Base-by-base conservation (phyloP, 257 asterid species). In the Penstemon eatonii region DNA sequence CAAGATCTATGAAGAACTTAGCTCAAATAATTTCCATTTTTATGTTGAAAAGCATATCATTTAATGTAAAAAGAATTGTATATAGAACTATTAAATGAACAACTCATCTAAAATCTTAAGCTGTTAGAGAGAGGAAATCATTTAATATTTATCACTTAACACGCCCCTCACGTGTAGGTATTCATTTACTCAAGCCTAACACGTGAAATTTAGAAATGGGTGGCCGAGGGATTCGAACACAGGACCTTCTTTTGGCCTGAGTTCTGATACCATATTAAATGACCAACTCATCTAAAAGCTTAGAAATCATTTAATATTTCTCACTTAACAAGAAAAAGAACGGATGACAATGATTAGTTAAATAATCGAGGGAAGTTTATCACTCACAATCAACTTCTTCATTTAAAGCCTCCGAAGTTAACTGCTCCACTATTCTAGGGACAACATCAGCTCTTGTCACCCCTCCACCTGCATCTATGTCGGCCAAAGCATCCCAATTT, bases 401-500 rank as follows among this genome's bases (percentile, higher is more conserved):
- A 71, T 91, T 94, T 73, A 83, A 79, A 77, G 99, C 95, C 85
- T 94, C 99, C 39, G 96, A 73, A 60, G 90, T 84, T 70, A 94
- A 82, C 62, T 85, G 83, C 68, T 89, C 96, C 41, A 94, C 89
- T 71, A 91, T 90, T 82, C 86, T 80, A 59, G 99, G 99, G 61
- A 91, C 95, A 67, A 94, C 99, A 76, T 94, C 99, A 84, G 99
- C 99, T 84, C 99, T 85, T 72, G 99, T 94, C 79, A 91, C 99
- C 74, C 99, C 99, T 75, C 97, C 99, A 81, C 66, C 84, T 41
- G 96, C 92, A 76, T 91, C 99, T 63, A 94, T 89, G 74, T 91
- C 99, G 49, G 99, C 99, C 86, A 94, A 87, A 71, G 97, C 99
- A 86, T 94, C 99, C 99, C 99, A 94, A 78, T 94, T 94, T 53